A percentile compares a stretch with the other conserved stretches of the same genome.
These are phyloP conservation scores for Sanghuangporus weigelae DNA, from an alignment of 1,284 basidiomycete genomes.

Conservation along the genomic window DNA sequence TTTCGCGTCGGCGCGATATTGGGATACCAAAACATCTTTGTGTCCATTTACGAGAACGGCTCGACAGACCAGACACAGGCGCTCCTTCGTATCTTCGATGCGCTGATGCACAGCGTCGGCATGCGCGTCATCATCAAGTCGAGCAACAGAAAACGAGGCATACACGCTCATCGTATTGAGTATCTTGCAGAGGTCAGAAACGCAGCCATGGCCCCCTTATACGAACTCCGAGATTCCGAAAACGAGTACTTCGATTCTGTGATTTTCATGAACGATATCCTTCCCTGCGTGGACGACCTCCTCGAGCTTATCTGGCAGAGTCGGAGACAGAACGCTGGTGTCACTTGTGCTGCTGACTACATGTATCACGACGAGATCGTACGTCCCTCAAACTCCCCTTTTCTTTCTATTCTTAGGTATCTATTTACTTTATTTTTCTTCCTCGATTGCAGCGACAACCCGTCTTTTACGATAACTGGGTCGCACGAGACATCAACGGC, in stretches of 20 bases:
- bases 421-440: slow-evolving; percentile 8
- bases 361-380: slow-evolving; percentile 96
- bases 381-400: slow-evolving; percentile 24
- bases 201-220: slow-evolving; percentile 86
- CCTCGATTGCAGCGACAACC: slow-evolving; percentile 51
- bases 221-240: slow-evolving; percentile 85
- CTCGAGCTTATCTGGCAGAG: slow-evolving; percentile 95
- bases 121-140: slow-evolving; percentile 89
- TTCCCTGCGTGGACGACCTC: slow-evolving; percentile 92
- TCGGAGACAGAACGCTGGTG: slow-evolving; percentile 87
- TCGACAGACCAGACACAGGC: slow-evolving; percentile 96
- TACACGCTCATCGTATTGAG: slow-evolving; percentile 98
- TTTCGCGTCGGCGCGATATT: slow-evolving; percentile 86
- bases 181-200: slow-evolving; percentile 97
- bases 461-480: slow-evolving; percentile 98
- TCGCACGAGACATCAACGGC: slow-evolving; percentile 94
- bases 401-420: background rate
- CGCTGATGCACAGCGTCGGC: slow-evolving; percentile 82
- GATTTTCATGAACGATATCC: slow-evolving; percentile 97
- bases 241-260: slow-evolving; percentile 92
- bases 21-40: slow-evolving; percentile 93
- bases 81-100: slow-evolving; percentile 87
- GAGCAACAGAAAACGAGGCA: slow-evolving; percentile 83
- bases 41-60: slow-evolving; percentile 97
- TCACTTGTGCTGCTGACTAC: slow-evolving; percentile 95